A percentile compares a stretch with the other conserved stretches of the same genome.
These are phyloP conservation scores for Pythium guiyangense DNA, from an alignment of 352 stramenopile species.

Conservation along the genomic window DNA sequence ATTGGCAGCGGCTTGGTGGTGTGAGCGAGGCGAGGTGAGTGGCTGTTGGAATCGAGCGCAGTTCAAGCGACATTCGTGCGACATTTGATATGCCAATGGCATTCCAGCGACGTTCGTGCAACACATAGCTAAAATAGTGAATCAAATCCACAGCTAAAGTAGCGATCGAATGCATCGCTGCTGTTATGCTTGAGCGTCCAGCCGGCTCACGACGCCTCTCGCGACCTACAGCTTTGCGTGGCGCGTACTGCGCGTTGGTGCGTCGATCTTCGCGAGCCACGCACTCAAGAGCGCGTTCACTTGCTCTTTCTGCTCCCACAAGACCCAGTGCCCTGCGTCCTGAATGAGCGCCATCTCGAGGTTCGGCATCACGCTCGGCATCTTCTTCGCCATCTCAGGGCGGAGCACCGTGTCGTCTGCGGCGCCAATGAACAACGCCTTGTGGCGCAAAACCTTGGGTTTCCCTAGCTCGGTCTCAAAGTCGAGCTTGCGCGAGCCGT, in stretches of 20 bases:
- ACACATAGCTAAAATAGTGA: no score
- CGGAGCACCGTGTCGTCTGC: conserved; percentile 49
- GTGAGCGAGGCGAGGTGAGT: no score
- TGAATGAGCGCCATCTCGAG: conserved; percentile 8
- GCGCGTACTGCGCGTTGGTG: background rate
- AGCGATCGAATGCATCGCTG: no score
- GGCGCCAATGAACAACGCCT: conserved; percentile 59
- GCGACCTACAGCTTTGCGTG: conserved; percentile 20
- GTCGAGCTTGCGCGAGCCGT: conserved; percentile 52
- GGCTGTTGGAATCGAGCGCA: no score
- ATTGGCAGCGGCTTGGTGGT: no score
- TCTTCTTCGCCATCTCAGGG: conserved; percentile 50
- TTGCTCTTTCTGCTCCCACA: conserved; percentile 12
- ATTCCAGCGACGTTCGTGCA: no score
- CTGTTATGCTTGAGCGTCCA: no score
- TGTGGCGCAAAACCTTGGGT: conserved; percentile 29
- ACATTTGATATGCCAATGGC: no score
- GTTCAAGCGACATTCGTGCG: no score
- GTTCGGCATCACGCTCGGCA: conserved; percentile 22
- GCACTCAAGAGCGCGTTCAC: conserved; percentile 4
- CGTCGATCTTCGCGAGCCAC: conserved; percentile 8
- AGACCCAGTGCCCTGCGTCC: conserved; percentile 8
- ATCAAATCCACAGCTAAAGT: no score
- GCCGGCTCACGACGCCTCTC: no score
- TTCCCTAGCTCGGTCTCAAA: conserved; percentile 41